Conservation (phyloP, 2,329 filamentous ascomycete species). For the Scytalidium sp. region DNA sequence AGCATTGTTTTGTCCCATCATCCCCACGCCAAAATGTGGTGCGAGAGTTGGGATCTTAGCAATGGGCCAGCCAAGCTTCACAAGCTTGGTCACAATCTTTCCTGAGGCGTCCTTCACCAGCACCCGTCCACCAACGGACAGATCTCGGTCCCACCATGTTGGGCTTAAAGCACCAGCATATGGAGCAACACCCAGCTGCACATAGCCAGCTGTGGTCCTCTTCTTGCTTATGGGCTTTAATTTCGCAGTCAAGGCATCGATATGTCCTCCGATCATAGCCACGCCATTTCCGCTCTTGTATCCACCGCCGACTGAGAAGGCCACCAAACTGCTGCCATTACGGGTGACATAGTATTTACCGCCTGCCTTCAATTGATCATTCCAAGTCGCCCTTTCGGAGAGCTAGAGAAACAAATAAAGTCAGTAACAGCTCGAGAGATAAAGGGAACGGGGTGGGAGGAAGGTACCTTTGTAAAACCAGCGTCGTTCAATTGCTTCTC, state of each 20-base stretch:
- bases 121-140: constrained; percentile 86
- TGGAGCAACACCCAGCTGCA: constrained; percentile 87
- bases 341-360: constrained; percentile 88
- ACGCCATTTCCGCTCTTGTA: constrained; percentile 85
- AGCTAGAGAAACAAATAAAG: constrained; percentile 43
- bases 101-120: constrained; percentile 72
- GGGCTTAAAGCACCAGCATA: constrained; percentile 84
- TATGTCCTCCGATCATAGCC: constrained; percentile 85
- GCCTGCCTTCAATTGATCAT: constrained; percentile 65
- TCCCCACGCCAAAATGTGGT: constrained; percentile 84
- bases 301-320: constrained; percentile 76
- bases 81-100: constrained; percentile 77
- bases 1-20: constrained; percentile 66
- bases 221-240: constrained; percentile 89
- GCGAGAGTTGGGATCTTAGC: constrained; percentile 89
- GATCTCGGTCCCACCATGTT: constrained; percentile 97
- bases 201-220: constrained; percentile 78
- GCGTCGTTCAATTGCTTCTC: constrained; percentile 65
- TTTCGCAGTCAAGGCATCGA: constrained; percentile 87
- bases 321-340: constrained; percentile 82
- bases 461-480: constrained; percentile 67
- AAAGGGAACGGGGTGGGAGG: background rate
- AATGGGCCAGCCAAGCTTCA: constrained; percentile 93
- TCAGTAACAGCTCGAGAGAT: constrained; percentile 11
- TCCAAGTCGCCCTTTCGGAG: constrained; percentile 79